A percentile compares a stretch with the other conserved stretches of the same genome.
Evolutionary conservation across 768 basidiomycete genomes (phyloP).

Genomic region (Phaeolepiota aurea): DNA sequence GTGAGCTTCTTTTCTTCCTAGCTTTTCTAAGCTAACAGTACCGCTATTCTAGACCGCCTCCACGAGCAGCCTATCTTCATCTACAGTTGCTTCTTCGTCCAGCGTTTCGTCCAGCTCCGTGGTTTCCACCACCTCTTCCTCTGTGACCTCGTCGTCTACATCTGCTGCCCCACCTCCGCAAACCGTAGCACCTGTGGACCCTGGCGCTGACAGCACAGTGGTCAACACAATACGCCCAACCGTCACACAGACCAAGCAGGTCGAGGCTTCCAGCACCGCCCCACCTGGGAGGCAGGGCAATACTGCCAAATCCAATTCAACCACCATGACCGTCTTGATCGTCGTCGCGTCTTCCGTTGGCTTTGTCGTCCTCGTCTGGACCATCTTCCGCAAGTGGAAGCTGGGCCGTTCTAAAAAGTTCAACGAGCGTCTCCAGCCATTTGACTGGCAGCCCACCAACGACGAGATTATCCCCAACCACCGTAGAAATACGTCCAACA

Average conservation of each 20-base stretch:
- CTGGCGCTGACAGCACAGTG: constrained; percentile 6
- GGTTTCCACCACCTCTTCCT: constrained; percentile 5
- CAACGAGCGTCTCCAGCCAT: constrained; percentile 78
- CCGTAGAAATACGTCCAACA: constrained; percentile 45
- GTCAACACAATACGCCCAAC: constrained; percentile 10
- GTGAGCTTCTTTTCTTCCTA: background rate
- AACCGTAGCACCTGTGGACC: background rate
- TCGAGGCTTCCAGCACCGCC: constrained; percentile 18
- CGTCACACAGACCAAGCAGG: constrained; percentile 19
- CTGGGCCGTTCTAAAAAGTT: constrained; percentile 74
- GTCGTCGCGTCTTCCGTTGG: constrained; percentile 62
- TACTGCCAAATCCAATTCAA: constrained; percentile 23
- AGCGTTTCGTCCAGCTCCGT: constrained; percentile 8
- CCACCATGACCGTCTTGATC: constrained; percentile 56
- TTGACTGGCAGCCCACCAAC: constrained; percentile 76
- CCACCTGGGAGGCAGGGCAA: constrained; percentile 18
- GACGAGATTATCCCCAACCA: constrained; percentile 41
- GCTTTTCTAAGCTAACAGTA: no score
- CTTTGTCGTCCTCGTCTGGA: constrained; percentile 72
- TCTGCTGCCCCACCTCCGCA: constrained; percentile 6
- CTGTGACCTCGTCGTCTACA: constrained; percentile 9
- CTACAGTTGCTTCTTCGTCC: constrained; percentile 7
- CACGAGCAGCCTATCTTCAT: constrained; percentile 1
- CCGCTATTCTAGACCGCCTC: background rate
- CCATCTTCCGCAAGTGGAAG: constrained; percentile 89